Evolutionary conservation across 352 stramenopile genomes (phyloP).

Genomic region (Elongisporangium undulatum): DNA sequence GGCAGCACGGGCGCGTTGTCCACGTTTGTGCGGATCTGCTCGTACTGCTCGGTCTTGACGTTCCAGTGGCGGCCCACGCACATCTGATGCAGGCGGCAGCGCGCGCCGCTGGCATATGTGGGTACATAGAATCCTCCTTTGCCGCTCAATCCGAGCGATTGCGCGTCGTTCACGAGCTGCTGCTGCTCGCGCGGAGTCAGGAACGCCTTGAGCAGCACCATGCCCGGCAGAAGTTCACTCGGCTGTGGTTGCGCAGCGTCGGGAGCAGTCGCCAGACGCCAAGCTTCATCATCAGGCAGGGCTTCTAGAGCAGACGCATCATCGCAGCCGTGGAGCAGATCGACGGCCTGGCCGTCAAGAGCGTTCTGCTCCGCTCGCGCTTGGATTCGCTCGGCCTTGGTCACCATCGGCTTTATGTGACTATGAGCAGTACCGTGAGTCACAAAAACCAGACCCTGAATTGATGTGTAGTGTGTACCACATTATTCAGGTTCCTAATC

Average conservation of each 20-base stretch:
- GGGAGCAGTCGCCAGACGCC: background rate
- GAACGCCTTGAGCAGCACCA: constrained; percentile 61
- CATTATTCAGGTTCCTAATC: constrained; percentile 3
- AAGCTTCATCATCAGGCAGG: background rate
- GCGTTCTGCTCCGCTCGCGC: constrained; percentile 36
- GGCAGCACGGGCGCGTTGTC: constrained; percentile 29
- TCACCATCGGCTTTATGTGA: constrained; percentile 8
- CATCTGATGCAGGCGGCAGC: constrained; percentile 73
- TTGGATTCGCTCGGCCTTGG: constrained; percentile 48
- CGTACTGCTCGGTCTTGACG: constrained; percentile 65
- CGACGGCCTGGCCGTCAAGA: constrained; percentile 56
- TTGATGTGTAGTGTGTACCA: constrained; percentile 3
- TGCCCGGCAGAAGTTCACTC: constrained; percentile 41
- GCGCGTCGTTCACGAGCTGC: constrained; percentile 45
- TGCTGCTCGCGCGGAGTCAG: constrained; percentile 47
- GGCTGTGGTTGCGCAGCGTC: background rate
- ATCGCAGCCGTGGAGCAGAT: constrained; percentile 38
- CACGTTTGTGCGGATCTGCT: constrained; percentile 47
- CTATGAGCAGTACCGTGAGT: background rate
- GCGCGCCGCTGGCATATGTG: constrained; percentile 63
- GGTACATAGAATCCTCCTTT: constrained; percentile 59
- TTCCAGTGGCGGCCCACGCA: constrained; percentile 71
- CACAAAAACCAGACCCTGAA: no score
- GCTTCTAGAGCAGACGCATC: background rate
- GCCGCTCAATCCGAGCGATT: constrained; percentile 27